Conservation (phyloP, 805 yeast species). For the Candida glaebosa region DNA sequence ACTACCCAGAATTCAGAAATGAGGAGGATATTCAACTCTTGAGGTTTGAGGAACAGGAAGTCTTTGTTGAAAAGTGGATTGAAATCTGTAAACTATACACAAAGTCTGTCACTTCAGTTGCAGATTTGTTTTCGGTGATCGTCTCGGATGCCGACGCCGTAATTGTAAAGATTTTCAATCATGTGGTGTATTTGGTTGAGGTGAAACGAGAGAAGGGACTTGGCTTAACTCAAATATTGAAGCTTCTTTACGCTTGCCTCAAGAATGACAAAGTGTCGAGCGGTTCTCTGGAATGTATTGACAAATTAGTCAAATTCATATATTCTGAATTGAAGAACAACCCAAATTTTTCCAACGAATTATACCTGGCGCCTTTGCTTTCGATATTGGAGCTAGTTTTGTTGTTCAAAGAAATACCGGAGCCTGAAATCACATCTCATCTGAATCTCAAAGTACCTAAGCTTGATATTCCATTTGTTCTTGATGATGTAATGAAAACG, state of each 20-base stretch:
- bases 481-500: conserved; percentile 18
- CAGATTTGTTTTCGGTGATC: conserved; percentile 15
- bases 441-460: conserved; percentile 8
- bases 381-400: conserved; percentile 53
- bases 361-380: conserved; percentile 61
- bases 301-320: conserved; percentile 35
- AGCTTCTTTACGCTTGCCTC: conserved; percentile 12
- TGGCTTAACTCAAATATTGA: conserved; percentile 10
- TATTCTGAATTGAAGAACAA: conserved; percentile 24
- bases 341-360: conserved; percentile 22
- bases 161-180: conserved; percentile 9
- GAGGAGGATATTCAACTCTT: conserved; percentile 9
- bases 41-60: conserved; percentile 6
- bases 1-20: conserved; percentile 8
- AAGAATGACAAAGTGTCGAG: conserved; percentile 11
- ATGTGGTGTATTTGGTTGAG: conserved; percentile 12
- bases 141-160: conserved; percentile 8
- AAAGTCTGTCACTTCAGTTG: conserved; percentile 15
- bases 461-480: conserved; percentile 12
- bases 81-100: conserved; percentile 18
- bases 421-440: conserved; percentile 28
- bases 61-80: conserved; percentile 15
- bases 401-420: conserved; percentile 50
- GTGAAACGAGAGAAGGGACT: conserved; percentile 8
- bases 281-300: conserved; percentile 14